Percentiles rank a stretch among this genome's conserved stretches.
phyloP scores from a whole-genome alignment of 345 rosid species.

The Hypericum androsaemum region DNA sequence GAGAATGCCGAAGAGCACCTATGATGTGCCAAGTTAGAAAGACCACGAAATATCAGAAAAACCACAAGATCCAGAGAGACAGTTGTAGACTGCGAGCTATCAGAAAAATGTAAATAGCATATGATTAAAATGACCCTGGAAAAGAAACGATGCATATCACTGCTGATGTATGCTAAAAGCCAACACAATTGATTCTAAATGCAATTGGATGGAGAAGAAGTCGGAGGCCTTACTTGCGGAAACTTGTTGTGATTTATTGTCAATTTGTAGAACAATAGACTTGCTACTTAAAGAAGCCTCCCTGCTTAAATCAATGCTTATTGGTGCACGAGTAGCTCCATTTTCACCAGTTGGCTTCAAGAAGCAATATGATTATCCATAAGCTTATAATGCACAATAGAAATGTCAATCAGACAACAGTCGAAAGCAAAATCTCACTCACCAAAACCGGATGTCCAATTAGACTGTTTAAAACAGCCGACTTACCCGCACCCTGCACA shows the following conservation, averaged over 20 bases:
- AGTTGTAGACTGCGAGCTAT: no score
- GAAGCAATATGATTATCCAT: neutral
- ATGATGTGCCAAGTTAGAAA: neutral
- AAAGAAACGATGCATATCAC: no score
- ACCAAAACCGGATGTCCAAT: conserved; percentile 97
- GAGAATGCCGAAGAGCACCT: conserved; percentile 90
- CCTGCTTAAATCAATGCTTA: conserved; percentile 53
- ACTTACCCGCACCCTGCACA: conserved; percentile 96
- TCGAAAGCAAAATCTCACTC: conserved; percentile 18
- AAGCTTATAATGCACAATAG: neutral
- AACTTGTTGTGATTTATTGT: conserved; percentile 85
- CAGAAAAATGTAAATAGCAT: no score
- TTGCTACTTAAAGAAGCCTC: conserved; percentile 72
- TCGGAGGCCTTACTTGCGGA: conserved; percentile 65
- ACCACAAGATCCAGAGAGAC: conserved; percentile 6
- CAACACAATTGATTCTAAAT: no score
- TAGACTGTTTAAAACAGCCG: conserved; percentile 85
- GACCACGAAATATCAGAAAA: conserved; percentile 19
- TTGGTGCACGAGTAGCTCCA: conserved; percentile 98
- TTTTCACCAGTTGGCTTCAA: conserved; percentile 95
- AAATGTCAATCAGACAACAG: conserved; percentile 7
- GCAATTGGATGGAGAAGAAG: neutral
- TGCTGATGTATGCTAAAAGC: no score
- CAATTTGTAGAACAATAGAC: conserved; percentile 70
- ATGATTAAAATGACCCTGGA: no score